Evolutionary conservation across 2,329 filamentous ascomycete genomes (phyloP).

Genomic region (Xenoacremonium recifei): DNA sequence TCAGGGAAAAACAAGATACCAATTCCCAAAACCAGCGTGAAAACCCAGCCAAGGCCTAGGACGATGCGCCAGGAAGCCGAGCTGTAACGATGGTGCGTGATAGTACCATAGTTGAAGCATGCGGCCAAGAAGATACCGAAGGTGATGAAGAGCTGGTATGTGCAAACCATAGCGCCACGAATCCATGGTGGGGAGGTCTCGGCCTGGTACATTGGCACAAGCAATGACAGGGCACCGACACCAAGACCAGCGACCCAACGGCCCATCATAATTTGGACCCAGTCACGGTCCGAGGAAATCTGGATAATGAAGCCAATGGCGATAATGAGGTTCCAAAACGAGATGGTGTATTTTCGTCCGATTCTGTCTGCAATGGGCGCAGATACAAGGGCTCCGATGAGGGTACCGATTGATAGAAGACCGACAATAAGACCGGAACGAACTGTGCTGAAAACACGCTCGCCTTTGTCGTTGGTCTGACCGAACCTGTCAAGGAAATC

Average conservation of each 20-base stretch:
- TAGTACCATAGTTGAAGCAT: constrained; percentile 62
- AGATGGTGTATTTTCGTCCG: constrained; percentile 62
- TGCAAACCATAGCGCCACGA: constrained; percentile 62
- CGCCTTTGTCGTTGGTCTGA: constrained; percentile 36
- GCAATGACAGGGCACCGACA: constrained; percentile 62
- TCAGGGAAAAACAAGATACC: constrained; percentile 52
- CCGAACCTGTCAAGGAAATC: constrained; percentile 55
- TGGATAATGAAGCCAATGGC: constrained; percentile 67
- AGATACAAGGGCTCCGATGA: constrained; percentile 58
- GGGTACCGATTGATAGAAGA: constrained; percentile 57
- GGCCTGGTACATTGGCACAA: constrained; percentile 73
- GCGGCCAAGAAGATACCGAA: constrained; percentile 63
- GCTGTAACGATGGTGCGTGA: constrained; percentile 39
- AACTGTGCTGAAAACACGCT: constrained; percentile 47
- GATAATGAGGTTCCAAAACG: constrained; percentile 58
- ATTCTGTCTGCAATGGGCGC: constrained; percentile 64
- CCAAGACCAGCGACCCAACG: constrained; percentile 65
- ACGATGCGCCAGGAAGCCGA: constrained; percentile 62
- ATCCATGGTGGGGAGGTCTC: constrained; percentile 68
- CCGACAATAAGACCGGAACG: constrained; percentile 59
- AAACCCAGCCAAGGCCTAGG: constrained; percentile 52
- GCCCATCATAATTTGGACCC: constrained; percentile 67
- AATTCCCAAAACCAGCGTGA: constrained; percentile 45
- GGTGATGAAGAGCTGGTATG: constrained; percentile 72
- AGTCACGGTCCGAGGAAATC: constrained; percentile 52